Base-by-base conservation (phyloP, 139 green algal species). In the Volvox reticuliferus region DNA sequence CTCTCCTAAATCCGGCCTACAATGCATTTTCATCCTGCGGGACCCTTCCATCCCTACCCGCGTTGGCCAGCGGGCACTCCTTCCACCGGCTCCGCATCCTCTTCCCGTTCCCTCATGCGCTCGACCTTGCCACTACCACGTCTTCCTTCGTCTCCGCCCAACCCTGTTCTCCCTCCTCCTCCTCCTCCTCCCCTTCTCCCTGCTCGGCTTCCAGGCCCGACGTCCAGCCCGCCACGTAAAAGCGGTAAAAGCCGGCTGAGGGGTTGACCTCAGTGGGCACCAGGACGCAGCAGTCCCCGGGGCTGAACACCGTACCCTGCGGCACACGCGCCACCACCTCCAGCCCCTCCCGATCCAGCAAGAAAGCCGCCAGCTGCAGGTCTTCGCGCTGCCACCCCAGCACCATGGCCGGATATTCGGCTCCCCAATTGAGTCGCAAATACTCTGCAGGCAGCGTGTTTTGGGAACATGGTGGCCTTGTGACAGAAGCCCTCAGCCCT, bases 351-450 rank as follows among this genome's bases (percentile, higher is more conserved):
- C 95, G 89, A 19, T 96, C 91, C 32, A 98, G 86, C 75, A 96
- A 91, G 18, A 98, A 93, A 0, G 92, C 86, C 16, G 89, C 96
- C 80, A 98, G 90, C 20, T 93, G 32, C 67, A 92, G 32, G 1
- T 96, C 96, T 87, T 95, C 86, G 44, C 94, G 93, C 37, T 97
- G 86, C 96, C 95, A 97, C 30, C 91, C 92, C 84, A 98, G 93
- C 55, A 97, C 83, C 19, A 90, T 82, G 6, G 91, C 96, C 0
- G 71, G n/a, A 89, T 90, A 97, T 32, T 81, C 65, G 75, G 85
- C 24, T 18, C 65, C 88, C 37, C 26, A 62, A 69, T 65, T 79
- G 86, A 95, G 94, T 37, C 91, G 73, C 87, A 98, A 95, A 94
- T 95, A 97, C 84, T 96, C 85, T 90, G 86, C 71, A 35, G 26